Evolutionary conservation across 495 filamentous ascomycete species (phyloP), one percentile per base, ranked within the genome.

Genomic region (Neurospora sp.): DNA sequence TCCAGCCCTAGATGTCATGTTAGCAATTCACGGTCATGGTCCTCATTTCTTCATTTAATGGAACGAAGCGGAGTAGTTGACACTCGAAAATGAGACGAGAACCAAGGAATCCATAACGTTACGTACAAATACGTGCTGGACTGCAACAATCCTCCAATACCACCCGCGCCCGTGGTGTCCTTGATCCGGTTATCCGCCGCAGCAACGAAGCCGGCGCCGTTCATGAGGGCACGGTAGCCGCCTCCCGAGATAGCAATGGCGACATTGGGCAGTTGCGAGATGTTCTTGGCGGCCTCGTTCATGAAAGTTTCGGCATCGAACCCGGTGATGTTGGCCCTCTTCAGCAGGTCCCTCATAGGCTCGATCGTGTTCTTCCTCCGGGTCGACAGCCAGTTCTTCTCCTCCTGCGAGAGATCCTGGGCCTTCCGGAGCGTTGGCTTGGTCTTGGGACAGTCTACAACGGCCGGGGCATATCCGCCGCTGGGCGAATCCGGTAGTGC

Each of bases 211-310:
- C 95, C 95, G n/a, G 90, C 95, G 20, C 94, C 95, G 76, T 92
- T 97, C 85, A 96, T 83, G 79, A 97, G 81, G 1, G 95, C 95
- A 72, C 96, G 86, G 79, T 96, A 98, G 8, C 95, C 95, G 69
- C 89, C 93, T 40, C 89, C 88, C 4, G 86, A 88, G 37, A 87
- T 81, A 38, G 90, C 89, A 68, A 93, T 87, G 12, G 83, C 91
- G 69, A 93, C 86, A 73, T 87, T 91, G 22, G 90, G 85, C 85
- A 93, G 69, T 83, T 90, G 48, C 87, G 83, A 72, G 84, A 87
- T 59, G 87, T 89, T 72, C 78, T 90, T 89, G 72, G 82, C 77
- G 72, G 89, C 80, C 16, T 75, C 72, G 12, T 87, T 84, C 78
- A 99, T 86, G 76, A 94, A 98, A 4, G 78, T 77, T 3, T 78